A percentile compares a stretch with the other conserved stretches of the same genome.
These are phyloP conservation scores for Pittosporum tobira DNA, from an alignment of 129 eudicot genomes.

Conservation along the genomic window DNA sequence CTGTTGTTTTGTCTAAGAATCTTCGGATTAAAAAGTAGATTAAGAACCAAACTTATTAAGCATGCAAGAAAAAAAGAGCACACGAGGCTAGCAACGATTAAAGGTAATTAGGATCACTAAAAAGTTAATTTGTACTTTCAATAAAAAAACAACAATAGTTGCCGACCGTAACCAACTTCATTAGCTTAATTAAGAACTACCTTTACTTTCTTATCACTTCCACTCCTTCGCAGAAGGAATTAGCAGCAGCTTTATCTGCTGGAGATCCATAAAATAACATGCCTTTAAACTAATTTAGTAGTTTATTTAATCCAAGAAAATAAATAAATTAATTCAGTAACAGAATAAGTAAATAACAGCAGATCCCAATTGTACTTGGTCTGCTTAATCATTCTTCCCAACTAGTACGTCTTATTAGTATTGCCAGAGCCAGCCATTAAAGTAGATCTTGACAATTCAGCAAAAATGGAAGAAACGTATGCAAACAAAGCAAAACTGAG, in stretches of 20 bases:
- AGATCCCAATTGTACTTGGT: conserved; percentile 29
- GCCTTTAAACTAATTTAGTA: conserved; percentile 2
- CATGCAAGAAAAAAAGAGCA: conserved; percentile 15
- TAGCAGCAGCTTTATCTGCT: conserved; percentile 30
- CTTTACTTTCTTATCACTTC: conserved; percentile 17
- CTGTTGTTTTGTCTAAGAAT: conserved; percentile 11
- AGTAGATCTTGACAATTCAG: conserved; percentile 1
- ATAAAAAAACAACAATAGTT: conserved; percentile 30
- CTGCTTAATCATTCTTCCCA: conserved; percentile 13
- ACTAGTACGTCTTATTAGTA: background rate
- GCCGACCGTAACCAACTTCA: conserved; percentile 17
- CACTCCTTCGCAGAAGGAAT: conserved; percentile 23
- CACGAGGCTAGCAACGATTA: conserved; percentile 26
- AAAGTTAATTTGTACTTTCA: conserved; percentile 46
- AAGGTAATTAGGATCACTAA: conserved; percentile 20
- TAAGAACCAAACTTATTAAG: conserved; percentile 7
- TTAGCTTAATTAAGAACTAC: conserved; percentile 13
- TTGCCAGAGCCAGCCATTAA: conserved; percentile 5
- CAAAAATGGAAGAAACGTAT: conserved; percentile 4
- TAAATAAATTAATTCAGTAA: conserved; percentile 4
- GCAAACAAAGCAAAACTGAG: background rate
- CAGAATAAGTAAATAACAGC: conserved; percentile 1
- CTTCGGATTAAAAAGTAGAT: conserved; percentile 11
- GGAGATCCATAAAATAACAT: conserved; percentile 11
- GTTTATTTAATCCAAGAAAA: background rate